Base-by-base conservation (phyloP, 2,329 filamentous ascomycete species). In the Leptodontidium sp. region DNA sequence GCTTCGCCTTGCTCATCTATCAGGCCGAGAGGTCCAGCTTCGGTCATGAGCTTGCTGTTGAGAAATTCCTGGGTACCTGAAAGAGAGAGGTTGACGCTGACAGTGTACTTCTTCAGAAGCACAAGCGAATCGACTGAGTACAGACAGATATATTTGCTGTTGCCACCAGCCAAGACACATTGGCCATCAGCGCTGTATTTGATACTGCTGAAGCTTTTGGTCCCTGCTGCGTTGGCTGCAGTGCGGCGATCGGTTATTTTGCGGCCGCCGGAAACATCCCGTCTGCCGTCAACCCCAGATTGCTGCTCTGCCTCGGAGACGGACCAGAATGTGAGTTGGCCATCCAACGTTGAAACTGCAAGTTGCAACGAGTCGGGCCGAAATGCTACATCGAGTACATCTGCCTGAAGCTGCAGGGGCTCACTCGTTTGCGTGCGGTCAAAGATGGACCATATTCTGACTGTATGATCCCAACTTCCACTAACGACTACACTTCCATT, bases 141-240 rank as follows among this genome's bases (percentile, higher is more conserved):
- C 68, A 99, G 81, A 78, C 96, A 98, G 64, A 99, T 98, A 80
- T 97, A 98, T 82, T 99, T 99, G 89, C 94, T 98, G 84, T 96
- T 97, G 40, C 96, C 96, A 59, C 89, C 94, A 0, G 95, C 96
- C 50, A 99, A 84, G 12, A 99, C 85, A 75, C 96, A 98, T 71
- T 89, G 92, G 14, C 96, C 96, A 78, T 99, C 96, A 1, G 93
- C 91, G 78, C 94, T 97, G 82, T 98, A 99, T 65, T 88, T 89
- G 73, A 99, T 92, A 7, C 91, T 92, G 76, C 88, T 91, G 82
- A 97, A 99, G 73, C 89, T 91, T 79, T 99, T 99, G 52, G 93
- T 97, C 47, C 93, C 93, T 1, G 93, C 88, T 2, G 92, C 91
- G 76, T 97, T 98, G 57, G 96, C 96, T 2, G 96, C 96, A 2